Base-by-base conservation (phyloP, 2,329 filamentous ascomycete species). In the Ascochyta lentis region DNA sequence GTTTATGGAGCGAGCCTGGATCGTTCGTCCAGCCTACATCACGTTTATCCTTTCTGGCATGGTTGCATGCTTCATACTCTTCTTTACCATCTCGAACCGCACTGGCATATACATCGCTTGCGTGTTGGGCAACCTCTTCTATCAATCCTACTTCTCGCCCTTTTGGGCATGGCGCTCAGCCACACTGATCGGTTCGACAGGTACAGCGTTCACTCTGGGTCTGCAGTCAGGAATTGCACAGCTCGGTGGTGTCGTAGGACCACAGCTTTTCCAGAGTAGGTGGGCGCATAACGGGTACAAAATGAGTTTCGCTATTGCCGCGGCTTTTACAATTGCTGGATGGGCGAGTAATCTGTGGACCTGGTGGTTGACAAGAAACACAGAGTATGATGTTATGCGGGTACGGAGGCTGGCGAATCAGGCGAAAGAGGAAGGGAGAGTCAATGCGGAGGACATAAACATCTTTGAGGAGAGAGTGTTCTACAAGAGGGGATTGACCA, bases 201-300 rank as follows among this genome's bases (percentile, higher is more conserved):
- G 77, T 10, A 77, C 78, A 0, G 79, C 78, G 0, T 80, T 81
- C 50, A 78, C 77, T 0, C 66, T 80, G 2, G 79, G 75, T 0
- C 67, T 81, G 9, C 78, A 80, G 55, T 76, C 73, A 1, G 76
- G 74, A 4, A 70, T 80, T 6, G 79, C 74, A 0, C 79, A 81
- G 62, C 68, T 81, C 1, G 79, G 79, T 5, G 78, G 77, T n/a
- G 77, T 79, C 2, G 71, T 81, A 24, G 79, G 76, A 0, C 79
- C 78, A 0, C 78, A 80, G 59, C 64, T 80, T 0, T 80, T 81
- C 63, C 75, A 77, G 58, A 72, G 69, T 2, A 73, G 72, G 41
- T 81, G 71, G 54, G 78, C 78, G 6, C 61, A 76, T 54, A 76
- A 79, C 51, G 72, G 76, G 22, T 79, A 79, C 59, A 76, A 73